These are phyloP conservation scores for Talaromyces trachyspermus DNA, from an alignment of 495 filamentous ascomycete genomes.

Conservation along the genomic window DNA sequence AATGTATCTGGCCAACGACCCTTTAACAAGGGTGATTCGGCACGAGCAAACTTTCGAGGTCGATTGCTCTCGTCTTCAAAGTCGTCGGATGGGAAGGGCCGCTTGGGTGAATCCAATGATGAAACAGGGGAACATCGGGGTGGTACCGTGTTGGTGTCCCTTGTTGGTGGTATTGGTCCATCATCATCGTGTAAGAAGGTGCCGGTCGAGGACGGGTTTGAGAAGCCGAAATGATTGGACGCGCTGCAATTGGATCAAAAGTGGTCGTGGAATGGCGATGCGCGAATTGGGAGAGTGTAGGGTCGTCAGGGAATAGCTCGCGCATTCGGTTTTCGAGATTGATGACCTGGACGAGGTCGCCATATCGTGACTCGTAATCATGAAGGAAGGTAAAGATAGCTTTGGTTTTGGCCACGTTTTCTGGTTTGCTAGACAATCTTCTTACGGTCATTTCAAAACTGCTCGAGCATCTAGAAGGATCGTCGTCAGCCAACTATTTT, in stretches of 20 bases:
- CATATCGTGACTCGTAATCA: constrained; percentile 88
- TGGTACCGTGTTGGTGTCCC: constrained; percentile 49
- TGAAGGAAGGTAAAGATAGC: constrained; percentile 85
- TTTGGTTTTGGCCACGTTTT: constrained; percentile 67
- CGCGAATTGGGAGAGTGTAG: constrained; percentile 64
- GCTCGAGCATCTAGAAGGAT: constrained; percentile 71
- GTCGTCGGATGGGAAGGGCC: constrained; percentile 61
- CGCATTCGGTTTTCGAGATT: constrained; percentile 89
- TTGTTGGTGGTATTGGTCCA: constrained; percentile 33
- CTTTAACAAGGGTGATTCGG: constrained; percentile 83
- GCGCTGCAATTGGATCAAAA: constrained; percentile 72
- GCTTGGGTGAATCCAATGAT: constrained; percentile 71
- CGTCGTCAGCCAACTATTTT: constrained; percentile 14
- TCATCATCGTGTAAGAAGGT: no score
- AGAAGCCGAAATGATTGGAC: constrained; percentile 72
- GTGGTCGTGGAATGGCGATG: constrained; percentile 59
- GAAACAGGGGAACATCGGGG: constrained; percentile 32
- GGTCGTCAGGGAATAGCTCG: constrained; percentile 84
- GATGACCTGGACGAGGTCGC: constrained; percentile 78
- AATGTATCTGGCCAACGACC: constrained; percentile 77
- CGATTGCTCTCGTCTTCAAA: constrained; percentile 58
- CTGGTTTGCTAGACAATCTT: constrained; percentile 63
- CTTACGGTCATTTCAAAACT: constrained; percentile 90
- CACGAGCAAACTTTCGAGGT: constrained; percentile 74
- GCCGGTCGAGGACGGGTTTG: constrained; percentile 62